These are phyloP conservation scores for Solanum sejunctum DNA, from an alignment of 257 asterid species.

Conservation along the genomic window DNA sequence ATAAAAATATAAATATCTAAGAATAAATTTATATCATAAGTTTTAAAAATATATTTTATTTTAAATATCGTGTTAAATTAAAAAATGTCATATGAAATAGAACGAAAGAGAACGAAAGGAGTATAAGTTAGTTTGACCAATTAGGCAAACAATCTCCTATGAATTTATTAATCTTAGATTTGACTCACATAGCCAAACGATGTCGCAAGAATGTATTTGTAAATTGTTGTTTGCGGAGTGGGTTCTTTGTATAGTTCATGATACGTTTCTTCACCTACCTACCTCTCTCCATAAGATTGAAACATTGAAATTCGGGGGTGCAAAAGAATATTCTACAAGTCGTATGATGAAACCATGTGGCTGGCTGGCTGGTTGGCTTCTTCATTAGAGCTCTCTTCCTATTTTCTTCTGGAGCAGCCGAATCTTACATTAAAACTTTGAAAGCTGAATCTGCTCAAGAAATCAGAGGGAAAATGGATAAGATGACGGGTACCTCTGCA, in stretches of 20 bases:
- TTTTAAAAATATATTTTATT: too few relatives aligned
- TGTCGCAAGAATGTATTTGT: not conserved
- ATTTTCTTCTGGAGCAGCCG: not conserved
- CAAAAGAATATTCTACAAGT: not conserved
- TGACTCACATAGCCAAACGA: not conserved
- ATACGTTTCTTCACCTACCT: not conserved
- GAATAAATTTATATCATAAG: too few relatives aligned
- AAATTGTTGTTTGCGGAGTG: not conserved
- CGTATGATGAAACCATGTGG: not conserved
- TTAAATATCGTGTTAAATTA: too few relatives aligned
- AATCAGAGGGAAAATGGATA: not conserved
- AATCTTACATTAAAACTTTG: not conserved
- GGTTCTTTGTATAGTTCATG: not conserved
- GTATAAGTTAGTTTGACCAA: not conserved
- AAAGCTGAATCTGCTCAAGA: not conserved
- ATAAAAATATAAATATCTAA: too few relatives aligned
- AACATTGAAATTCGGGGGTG: not conserved
- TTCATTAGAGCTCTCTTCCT: not conserved
- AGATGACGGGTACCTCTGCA: conserved; percentile 3
- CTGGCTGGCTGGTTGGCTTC: not conserved
- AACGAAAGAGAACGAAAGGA: too few relatives aligned
- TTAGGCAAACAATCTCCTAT: too few relatives aligned
- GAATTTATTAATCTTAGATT: too few relatives aligned
- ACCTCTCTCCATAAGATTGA: not conserved
- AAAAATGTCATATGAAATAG: too few relatives aligned